Conservation (phyloP, 176 grass and related monocot species). For the Musa schizocarpa region DNA sequence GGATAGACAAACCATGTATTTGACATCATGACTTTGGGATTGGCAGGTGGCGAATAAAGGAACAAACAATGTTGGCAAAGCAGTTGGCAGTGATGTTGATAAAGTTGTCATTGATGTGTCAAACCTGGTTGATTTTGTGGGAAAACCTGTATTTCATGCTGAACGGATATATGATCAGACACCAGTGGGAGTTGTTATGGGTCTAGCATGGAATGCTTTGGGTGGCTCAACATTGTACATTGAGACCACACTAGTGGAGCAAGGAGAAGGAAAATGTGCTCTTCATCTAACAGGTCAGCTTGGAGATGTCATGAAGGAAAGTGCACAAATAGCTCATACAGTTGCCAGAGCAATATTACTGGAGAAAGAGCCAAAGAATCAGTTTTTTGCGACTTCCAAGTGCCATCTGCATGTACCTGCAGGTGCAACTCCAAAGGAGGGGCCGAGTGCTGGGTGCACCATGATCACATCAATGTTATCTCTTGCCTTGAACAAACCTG, state of each 20-base stretch:
- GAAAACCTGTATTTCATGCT: constrained; percentile 93
- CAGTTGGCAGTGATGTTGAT: constrained; percentile 14
- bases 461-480: constrained; percentile 97
- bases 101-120: constrained; percentile 61
- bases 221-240: constrained; percentile 90
- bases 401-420: constrained; percentile 90
- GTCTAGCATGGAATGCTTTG: constrained; percentile 96
- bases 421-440: constrained; percentile 90
- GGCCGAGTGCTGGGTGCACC: constrained; percentile 3
- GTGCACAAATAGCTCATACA: constrained; percentile 89
- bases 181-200: constrained; percentile 89
- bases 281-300: constrained; percentile 90
- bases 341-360: constrained; percentile 72
- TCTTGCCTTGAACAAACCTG: constrained; percentile 66
- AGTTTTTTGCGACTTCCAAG: constrained; percentile 71
- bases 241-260: constrained; percentile 73
- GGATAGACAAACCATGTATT: no score
- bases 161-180: constrained; percentile 91
- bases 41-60: not conserved
- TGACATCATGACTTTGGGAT: not conserved
- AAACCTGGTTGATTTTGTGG: constrained; percentile 80
- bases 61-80: not conserved
- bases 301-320: constrained; percentile 99
- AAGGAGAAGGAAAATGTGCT: constrained; percentile 77
- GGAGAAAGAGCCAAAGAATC: constrained; percentile 50